phyloP scores from a whole-genome alignment of 108 stramenopile genomes.

The Cyclotella sp. region DNA sequence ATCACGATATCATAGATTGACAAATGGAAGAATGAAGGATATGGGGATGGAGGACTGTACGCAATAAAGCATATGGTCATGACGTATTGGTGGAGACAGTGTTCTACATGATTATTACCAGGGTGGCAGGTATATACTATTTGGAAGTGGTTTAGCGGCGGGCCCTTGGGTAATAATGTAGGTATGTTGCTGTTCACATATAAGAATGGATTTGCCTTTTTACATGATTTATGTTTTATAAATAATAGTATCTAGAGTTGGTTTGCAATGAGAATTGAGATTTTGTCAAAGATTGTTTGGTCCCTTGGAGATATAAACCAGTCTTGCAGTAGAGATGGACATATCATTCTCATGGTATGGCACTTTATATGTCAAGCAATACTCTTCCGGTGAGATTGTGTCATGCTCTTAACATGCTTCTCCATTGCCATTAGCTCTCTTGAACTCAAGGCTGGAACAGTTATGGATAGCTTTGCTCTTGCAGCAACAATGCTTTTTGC shows the following conservation, averaged over 20 bases:
- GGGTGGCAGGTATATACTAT: conserved; percentile 87
- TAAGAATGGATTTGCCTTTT: neutral
- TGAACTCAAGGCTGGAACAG: neutral
- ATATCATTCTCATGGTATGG: no score
- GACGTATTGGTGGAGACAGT: conserved; percentile 74
- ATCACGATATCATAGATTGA: conserved; percentile 74
- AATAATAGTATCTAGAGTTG: neutral
- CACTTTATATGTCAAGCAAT: neutral
- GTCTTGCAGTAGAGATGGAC: neutral
- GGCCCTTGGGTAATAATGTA: conserved; percentile 69
- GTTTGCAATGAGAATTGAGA: no score
- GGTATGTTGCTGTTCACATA: neutral
- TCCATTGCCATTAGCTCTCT: conserved; percentile 12
- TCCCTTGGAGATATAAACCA: no score
- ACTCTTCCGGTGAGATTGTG: neutral
- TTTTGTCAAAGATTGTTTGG: no score
- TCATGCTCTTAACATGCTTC: conserved; percentile 13
- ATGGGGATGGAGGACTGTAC: conserved; percentile 63
- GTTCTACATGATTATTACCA: conserved; percentile 77
- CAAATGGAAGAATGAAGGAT: conserved; percentile 80
- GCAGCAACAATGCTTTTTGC: neutral
- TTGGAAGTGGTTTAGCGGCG: conserved; percentile 85
- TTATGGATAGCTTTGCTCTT: neutral
- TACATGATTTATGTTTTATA: neutral
- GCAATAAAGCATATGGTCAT: conserved; percentile 84